Base-by-base conservation (phyloP, 441 rosid species). In the Syzygium malaccense region DNA sequence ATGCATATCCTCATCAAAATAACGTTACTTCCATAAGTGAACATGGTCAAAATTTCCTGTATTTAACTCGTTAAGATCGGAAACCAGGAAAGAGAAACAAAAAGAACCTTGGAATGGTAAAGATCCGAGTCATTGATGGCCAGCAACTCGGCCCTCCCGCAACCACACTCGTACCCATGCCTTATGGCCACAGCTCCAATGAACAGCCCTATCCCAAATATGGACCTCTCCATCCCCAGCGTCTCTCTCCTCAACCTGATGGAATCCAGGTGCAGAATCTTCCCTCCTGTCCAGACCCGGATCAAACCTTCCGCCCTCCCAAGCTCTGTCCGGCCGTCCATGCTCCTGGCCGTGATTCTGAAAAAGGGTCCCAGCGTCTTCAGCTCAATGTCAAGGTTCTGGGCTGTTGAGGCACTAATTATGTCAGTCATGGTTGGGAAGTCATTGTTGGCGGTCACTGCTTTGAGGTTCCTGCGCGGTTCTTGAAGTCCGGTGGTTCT, bases 141-240 rank as follows among this genome's bases (percentile, higher is more conserved):
- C 54, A 97, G 98, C 94, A 97, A 93, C 90, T 97, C 94, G 56
- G 99, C 98, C 68, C 88, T 93, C 58, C 91, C 88, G 89, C 99
- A 97, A 32, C 97, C 96, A 91, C 94, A 93, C 85, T 96, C 98
- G 64, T 92, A 95, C 9, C 98, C 99, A 87, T 95, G 89, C 51
- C 99, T 92, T 88, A 97, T 91, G 32, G 99, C 99, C 78, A 97
- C 96, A 90, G 99, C 98, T 93, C 99, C 99, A 41, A 97, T 92
- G 88, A 95, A 94, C 92, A 96, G 92, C 88, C 98, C 99, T 89
- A 95, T 95, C 62, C 99, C 99, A 90, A 96, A 94, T 62, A 96
- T 94, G 37, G 99, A 97, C 79, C 88, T 94, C 87, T 96, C 97
- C 98, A 95, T 93, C 45, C 94, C 93, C 88, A 93, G 55, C 15